These are phyloP conservation scores for Aegilops longissima DNA, from an alignment of 176 grass and related monocot species.

Conservation along the genomic window DNA sequence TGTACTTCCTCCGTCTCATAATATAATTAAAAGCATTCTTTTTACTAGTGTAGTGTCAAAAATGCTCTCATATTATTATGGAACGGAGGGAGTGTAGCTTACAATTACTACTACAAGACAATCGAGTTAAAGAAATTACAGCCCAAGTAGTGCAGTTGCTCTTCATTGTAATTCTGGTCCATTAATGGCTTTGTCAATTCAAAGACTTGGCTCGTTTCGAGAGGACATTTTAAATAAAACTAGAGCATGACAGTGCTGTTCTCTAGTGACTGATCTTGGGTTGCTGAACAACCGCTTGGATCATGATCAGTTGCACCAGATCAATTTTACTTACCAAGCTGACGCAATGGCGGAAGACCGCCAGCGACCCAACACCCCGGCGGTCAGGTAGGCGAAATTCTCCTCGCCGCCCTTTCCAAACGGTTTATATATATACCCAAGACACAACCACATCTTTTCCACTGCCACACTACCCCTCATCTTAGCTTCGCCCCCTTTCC, in stretches of 20 bases:
- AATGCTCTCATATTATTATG: no score
- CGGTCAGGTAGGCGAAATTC: constrained; percentile 55
- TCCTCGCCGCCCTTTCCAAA: constrained; percentile 22
- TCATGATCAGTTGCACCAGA: constrained; percentile 63
- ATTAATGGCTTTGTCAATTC: no score
- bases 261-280: not conserved
- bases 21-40: no score
- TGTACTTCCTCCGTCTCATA: no score
- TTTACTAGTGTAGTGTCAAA: no score
- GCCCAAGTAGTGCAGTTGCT: no score
- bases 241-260: not conserved
- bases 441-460: constrained; percentile 37
- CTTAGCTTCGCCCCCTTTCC: constrained; percentile 19
- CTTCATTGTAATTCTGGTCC: not conserved
- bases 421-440: constrained; percentile 63
- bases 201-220: no score
- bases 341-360: constrained; percentile 49
- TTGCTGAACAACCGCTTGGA: constrained; percentile 36
- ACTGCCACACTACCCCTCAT: constrained; percentile 30
- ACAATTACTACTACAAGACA: not conserved
- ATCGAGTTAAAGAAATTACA: not conserved
- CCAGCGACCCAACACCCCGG: constrained; percentile 31
- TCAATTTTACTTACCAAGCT: constrained; percentile 18
- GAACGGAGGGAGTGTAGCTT: no score
- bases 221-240: no score